Evolutionary conservation across 768 basidiomycete genomes (phyloP), one percentile per base, ranked within the genome.

Genomic region (Tulasnella sp.): DNA sequence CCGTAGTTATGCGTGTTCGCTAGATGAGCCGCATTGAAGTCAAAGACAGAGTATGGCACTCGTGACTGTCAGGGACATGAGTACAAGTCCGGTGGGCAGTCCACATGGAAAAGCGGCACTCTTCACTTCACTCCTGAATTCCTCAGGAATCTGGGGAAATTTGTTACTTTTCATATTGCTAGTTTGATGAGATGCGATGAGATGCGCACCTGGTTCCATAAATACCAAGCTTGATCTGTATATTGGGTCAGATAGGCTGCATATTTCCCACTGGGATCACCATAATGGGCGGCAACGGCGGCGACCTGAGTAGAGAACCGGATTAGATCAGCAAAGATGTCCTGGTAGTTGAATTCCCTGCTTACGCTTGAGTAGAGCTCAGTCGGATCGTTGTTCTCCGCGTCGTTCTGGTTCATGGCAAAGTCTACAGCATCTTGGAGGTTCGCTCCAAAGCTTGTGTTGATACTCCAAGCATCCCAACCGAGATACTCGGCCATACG

Each of bases 341-440:
- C 34, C 5, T 38, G 34, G n/a, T n/a, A 38, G 34, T 7, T 38
- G 7, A 38, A 38, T 15, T 15, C 34, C 34, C 34, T 7, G 34
- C 47, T n/a, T 50, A 59, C 56, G 47, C 32, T 48, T 8, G 56
- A 45, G 29, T 49, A 59, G 21, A 47, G 44, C 26, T 59, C 56
- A 23, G 56, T 26, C 3, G 56, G 56, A n/a, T 48, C 47, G 34
- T 38, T 38, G 26, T 42, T 42, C 44, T 62, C 61, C 15, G 42
- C 42, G 7, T 48, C 58, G n/a, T 61, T 44, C 21, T 7, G 27
- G 23, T 60, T 56, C 65, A 70, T 72, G 15, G 71, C 65, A 29
- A 58, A 68, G 51, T 72, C 66, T 19, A 66, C 47, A 5, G 70
- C 70, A 38, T 56, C 64, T 32, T 68, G 63, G 51, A 71, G 64